These are phyloP conservation scores for Pseudoturritis turrita DNA, from an alignment of 345 rosid species.

Conservation along the genomic window DNA sequence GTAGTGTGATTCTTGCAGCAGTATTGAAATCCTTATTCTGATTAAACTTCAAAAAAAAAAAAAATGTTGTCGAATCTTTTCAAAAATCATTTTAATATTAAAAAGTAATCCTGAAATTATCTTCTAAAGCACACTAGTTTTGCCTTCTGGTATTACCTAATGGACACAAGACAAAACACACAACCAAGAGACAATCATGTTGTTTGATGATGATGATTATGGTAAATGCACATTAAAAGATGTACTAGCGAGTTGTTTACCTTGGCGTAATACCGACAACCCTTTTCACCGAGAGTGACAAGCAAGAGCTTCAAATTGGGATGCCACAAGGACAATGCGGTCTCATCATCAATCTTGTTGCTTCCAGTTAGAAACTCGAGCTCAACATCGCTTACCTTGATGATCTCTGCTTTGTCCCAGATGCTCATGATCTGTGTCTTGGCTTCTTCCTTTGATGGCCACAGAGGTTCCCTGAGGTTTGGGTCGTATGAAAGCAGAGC, in stretches of 20 bases:
- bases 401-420: conserved; percentile 66
- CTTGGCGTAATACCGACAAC: conserved; percentile 55
- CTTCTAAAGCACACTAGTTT: conserved; percentile 10
- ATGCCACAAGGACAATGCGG: conserved; percentile 40
- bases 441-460: conserved; percentile 69
- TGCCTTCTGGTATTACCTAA: conserved; percentile 28
- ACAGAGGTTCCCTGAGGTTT: conserved; percentile 52
- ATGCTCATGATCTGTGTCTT: conserved; percentile 55
- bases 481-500: conserved; percentile 69
- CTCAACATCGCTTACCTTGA: conserved; percentile 56
- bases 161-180: conserved; percentile 9
- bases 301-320: conserved; percentile 56
- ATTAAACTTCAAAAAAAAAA: neutral
- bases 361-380: conserved; percentile 43
- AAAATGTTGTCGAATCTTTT: neutral
- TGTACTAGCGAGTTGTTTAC: conserved; percentile 6
- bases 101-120: neutral
- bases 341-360: conserved; percentile 37
- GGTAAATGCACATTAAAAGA: neutral
- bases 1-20: conserved; percentile 12
- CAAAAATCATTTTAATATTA: neutral
- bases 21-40: neutral
- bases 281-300: conserved; percentile 57
- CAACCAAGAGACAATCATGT: conserved; percentile 10
- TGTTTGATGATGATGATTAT: neutral